phyloP scores from a whole-genome alignment of 2,329 filamentous ascomycete genomes.

The Arthrobotrys megalospora region DNA sequence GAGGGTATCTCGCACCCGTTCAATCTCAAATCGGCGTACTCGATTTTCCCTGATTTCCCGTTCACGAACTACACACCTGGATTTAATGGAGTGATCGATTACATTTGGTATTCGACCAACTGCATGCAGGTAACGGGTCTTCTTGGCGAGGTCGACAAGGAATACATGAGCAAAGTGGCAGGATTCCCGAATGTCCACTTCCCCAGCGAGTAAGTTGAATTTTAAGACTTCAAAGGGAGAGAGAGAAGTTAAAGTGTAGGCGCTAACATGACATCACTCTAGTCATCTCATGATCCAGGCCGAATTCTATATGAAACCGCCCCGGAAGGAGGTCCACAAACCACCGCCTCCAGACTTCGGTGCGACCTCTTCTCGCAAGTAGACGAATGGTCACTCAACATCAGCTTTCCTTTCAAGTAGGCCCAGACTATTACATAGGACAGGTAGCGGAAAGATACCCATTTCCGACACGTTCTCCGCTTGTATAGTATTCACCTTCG shows the following conservation, averaged over 20 bases:
- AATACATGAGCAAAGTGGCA: slow-evolving; percentile 87
- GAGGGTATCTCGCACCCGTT: slow-evolving; percentile 96
- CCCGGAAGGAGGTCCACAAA: slow-evolving; percentile 80
- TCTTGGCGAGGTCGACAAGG: slow-evolving; percentile 86
- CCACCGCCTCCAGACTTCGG: slow-evolving; percentile 77
- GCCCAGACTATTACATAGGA: slow-evolving; percentile 53
- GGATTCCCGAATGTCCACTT: slow-evolving; percentile 96
- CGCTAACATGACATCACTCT: slow-evolving; percentile 18
- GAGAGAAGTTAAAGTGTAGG: background rate
- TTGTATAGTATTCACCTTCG: slow-evolving; percentile 60
- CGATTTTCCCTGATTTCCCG: slow-evolving; percentile 84
- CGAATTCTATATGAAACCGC: slow-evolving; percentile 88
- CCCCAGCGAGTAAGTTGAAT: slow-evolving; percentile 77
- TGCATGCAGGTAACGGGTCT: slow-evolving; percentile 85
- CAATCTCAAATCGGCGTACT: slow-evolving; percentile 90
- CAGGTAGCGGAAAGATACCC: slow-evolving; percentile 61
- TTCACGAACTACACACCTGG: slow-evolving; percentile 98
- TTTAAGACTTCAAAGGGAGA: too few species aligned
- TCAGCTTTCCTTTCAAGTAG: slow-evolving; percentile 45
- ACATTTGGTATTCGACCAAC: slow-evolving; percentile 97
- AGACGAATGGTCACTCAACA: slow-evolving; percentile 64
- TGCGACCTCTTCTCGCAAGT: slow-evolving; percentile 63
- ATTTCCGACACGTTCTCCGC: slow-evolving; percentile 49
- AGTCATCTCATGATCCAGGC: slow-evolving; percentile 87
- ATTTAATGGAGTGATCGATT: slow-evolving; percentile 94